These are phyloP conservation scores for Sarocladium strictum DNA, from an alignment of 2,329 filamentous ascomycete species.

Conservation along the genomic window DNA sequence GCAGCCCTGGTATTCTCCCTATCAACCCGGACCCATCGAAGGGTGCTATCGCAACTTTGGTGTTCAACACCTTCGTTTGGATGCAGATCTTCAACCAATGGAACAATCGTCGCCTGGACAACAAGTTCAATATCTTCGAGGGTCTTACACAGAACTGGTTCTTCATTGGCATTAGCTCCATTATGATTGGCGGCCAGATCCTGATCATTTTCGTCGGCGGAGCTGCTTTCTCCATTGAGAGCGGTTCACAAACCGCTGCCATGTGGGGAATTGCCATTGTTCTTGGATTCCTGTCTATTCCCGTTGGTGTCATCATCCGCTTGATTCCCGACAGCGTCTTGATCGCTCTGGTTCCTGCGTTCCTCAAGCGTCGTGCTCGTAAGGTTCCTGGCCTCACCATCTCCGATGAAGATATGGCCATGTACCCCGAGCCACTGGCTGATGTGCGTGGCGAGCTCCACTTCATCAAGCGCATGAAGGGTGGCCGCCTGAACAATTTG, in stretches of 20 bases:
- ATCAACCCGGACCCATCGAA: conserved; percentile 36
- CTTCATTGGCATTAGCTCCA: conserved; percentile 76
- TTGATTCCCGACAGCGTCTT: conserved; percentile 71
- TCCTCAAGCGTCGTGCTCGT: conserved; percentile 42
- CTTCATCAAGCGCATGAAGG: conserved; percentile 74
- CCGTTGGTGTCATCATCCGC: conserved; percentile 74
- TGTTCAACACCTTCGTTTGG: conserved; percentile 99
- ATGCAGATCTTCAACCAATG: conserved; percentile 99
- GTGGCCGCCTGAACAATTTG: conserved; percentile 74
- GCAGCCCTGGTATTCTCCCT: conserved; percentile 42
- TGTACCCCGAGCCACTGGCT: conserved; percentile 65
- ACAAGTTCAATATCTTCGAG: conserved; percentile 93
- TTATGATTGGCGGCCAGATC: conserved; percentile 86
- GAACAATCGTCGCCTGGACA: conserved; percentile 94
- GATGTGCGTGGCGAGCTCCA: conserved; percentile 76
- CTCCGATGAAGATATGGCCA: conserved; percentile 61
- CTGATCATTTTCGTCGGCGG: conserved; percentile 88
- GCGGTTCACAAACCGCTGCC: conserved; percentile 54
- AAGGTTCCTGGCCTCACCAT: conserved; percentile 51
- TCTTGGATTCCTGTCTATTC: conserved; percentile 78
- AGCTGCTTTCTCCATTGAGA: conserved; percentile 67
- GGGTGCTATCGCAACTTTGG: conserved; percentile 65
- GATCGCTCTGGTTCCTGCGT: conserved; percentile 44
- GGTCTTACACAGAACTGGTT: conserved; percentile 79
- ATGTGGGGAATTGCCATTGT: conserved; percentile 88